Base-by-base conservation (phyloP, 2,329 filamentous ascomycete genomes). In the Knufia fluminis region DNA sequence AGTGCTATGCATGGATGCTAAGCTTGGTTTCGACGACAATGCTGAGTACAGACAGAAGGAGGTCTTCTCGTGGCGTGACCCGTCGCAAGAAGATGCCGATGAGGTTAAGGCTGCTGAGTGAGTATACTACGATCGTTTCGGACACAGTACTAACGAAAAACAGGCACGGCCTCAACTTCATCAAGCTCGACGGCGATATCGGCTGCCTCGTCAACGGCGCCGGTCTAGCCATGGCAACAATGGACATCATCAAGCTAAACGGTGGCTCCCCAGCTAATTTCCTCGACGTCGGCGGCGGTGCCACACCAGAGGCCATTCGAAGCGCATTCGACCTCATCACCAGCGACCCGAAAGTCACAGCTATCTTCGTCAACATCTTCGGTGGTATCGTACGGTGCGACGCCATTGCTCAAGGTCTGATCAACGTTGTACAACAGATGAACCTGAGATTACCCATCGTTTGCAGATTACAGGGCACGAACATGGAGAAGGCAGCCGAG, bases 231-330 rank as follows among this genome's bases (percentile, higher is more conserved):
- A 98, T 98, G 92, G 92, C 92, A 57, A 98, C 92, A 68, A 98
- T 98, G 92, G 92, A 98, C 72, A 97, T 98, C 71, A 98, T 98
- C 80, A 97, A 98, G 82, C 81, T 98, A 57, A 98, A 97, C 74
- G 92, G 92, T 61, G 92, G 92, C 57, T 77, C 81, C 66, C 92
- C 92, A 55, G 92, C 92, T 62, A 98, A 98, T 82, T 98, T 98
- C 83, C 79, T 98, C 61, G 92, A 98, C 68, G 92, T 98, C 61
- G 92, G 92, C 66, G 92, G 92, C 69, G 92, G 92, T 76, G 92
- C 92, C 60, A 98, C 92, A 53, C 90, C 92, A 28, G 85, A 90
- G 59, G 92, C 92, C 62, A 98, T 98, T 74, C 87, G 89, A 76
- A 85, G 92, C 72, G 92, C 92, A 59, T 98, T 98, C 67, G 90